Base-by-base conservation (phyloP, 495 filamentous ascomycete genomes). In the Penicillium arizonense region DNA sequence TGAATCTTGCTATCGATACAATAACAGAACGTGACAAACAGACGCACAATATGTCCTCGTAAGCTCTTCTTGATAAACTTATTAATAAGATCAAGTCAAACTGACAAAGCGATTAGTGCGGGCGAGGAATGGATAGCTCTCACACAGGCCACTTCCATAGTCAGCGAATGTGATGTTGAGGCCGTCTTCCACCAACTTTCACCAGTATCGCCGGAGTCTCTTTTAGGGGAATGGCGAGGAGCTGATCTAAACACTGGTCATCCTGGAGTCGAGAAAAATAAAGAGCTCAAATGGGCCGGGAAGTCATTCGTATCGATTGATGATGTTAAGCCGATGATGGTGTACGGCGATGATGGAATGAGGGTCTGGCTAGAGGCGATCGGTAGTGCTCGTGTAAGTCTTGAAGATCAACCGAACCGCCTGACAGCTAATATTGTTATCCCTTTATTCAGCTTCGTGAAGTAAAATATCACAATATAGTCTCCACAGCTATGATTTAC, bases 281-380 rank as follows among this genome's bases (percentile, higher is more conserved):
- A 21, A 1, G n/a, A 43, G 23, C 26, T 58, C 40, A 46, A 52
- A 20, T 63, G 60, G 60, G 49, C 53, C 7, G 60, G 57, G 12
- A 63, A 60, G 46, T 47, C 47, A 32, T 60, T 60, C 33, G 36
- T 41, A 7, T 48, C 40, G 5, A 42, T 50, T 3, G 57, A 63
- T 21, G 53, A 57, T 24, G 60, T 60, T 12, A 53, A 63, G 32
- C 60, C 60, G n/a, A 55, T 63, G n/a, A 44, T 63, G 26, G 24
- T 45, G 1, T n/a, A n/a, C n/a, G 40, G 42, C 20, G 42, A 57
- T 9, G 60, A 60, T 13, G 57, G 53, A 10, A 50, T 57, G 34
- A 35, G 60, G 12, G 36, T 44, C 9, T 49, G 44, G 30, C 13
- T 32, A 20, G 35, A 38, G 26, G 43, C 49, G 30, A 50, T 26